Base-by-base conservation (phyloP, 495 filamentous ascomycete species). In the Glonium stellatum region DNA sequence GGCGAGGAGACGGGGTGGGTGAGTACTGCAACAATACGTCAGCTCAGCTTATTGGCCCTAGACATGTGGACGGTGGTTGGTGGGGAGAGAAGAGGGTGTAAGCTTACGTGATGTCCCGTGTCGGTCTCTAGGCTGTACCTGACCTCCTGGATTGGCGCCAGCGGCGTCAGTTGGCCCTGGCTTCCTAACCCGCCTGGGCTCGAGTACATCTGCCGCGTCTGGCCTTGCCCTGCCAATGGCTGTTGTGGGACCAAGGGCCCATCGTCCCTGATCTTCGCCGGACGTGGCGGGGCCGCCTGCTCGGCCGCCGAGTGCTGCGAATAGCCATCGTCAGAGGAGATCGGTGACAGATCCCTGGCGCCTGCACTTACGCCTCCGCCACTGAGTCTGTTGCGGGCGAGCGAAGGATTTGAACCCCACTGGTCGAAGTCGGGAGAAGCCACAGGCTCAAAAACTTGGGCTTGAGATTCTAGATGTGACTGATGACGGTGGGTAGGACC, bases 401-500 rank as follows among this genome's bases (percentile, higher is more conserved):
- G 67, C 0, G 68, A 67, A 23, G 71, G 71, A 15, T 68, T 67
- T 25, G 72, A 75, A 53, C 79, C 84, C 85, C 88, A 96, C 60
- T 87, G 84, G 13, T 88, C 83, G 0, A 87, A 88, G 56, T 77
- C 80, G 1, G 87, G 88, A 25, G 86, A 87, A 81, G 27, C 70
- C 4, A 56, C 61, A 1, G 66, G 61, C 15, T 80, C 81, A 67
- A 82, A 95, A 18, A 84, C 79, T 53, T 87, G 81, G 10, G 90
- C 92, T 67, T 91, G 83, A 5, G 79, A 83, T 71, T 97, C 92
- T 4, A 96, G 79, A 5, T 86, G 83, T 9, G 81, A 84, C 69
- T 92, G 87, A 70, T 91, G 91, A 27, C 87, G 86, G 59, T 86
- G 84, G 10, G 89, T 90, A 27, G 89, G 86, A 0, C 90, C 90